Conservation (phyloP, 2,329 filamentous ascomycete genomes). For the Raffaelea albimanens region DNA sequence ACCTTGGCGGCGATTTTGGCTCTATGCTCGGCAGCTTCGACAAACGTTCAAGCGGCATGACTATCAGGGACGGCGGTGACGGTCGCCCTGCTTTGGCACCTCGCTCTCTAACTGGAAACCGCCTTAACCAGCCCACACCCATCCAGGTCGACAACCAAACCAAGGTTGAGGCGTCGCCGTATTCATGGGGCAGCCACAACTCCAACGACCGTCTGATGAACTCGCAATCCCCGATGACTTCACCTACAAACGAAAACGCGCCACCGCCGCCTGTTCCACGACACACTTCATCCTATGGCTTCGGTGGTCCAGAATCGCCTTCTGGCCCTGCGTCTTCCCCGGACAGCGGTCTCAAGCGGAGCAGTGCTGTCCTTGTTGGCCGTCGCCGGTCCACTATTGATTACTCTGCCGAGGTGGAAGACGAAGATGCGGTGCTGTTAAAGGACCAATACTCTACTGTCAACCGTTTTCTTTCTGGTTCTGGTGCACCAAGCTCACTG, state of each 20-base stretch:
- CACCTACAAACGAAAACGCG: conserved; percentile 25
- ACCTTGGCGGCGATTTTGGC: conserved; percentile 49
- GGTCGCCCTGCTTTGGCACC: conserved; percentile 24
- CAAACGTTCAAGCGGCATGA: conserved; percentile 42
- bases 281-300: conserved; percentile 19
- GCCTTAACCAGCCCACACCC: conserved; percentile 35
- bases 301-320: not conserved
- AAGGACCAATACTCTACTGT: conserved; percentile 41
- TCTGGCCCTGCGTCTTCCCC: conserved; percentile 18
- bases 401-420: conserved; percentile 26
- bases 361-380: conserved; percentile 19
- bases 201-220: conserved; percentile 39
- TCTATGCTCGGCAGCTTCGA: conserved; percentile 49
- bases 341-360: conserved; percentile 22
- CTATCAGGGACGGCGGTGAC: conserved; percentile 29
- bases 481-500: conserved; percentile 11
- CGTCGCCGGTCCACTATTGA: conserved; percentile 17
- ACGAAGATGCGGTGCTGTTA: conserved; percentile 44
- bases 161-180: conserved; percentile 36
- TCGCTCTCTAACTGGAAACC: conserved; percentile 37
- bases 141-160: conserved; percentile 35
- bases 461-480: conserved; percentile 31
- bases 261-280: conserved; percentile 30
- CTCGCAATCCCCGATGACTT: conserved; percentile 22
- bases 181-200: conserved; percentile 42